Evolutionary conservation across 2,329 filamentous ascomycete genomes (phyloP).

Genomic region (Cladophialophora exuberans): DNA sequence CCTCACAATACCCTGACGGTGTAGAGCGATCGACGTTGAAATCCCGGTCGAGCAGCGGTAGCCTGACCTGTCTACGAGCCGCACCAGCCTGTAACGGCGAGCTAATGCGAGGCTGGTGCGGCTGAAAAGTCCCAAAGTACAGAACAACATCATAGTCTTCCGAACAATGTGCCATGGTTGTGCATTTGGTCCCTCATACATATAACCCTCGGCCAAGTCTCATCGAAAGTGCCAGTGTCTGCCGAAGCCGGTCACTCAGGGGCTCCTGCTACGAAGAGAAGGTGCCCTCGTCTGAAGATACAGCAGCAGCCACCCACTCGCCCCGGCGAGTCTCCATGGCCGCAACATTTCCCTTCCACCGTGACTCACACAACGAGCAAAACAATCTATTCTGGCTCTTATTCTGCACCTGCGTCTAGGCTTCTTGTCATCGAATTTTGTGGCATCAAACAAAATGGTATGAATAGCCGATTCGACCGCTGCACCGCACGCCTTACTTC

Average conservation of each 20-base stretch:
- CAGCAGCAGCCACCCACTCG: too few species aligned
- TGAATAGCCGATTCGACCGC: neutral
- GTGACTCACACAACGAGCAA: neutral
- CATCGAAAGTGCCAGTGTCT: too few species aligned
- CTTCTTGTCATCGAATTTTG: neutral
- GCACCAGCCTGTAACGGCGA: neutral
- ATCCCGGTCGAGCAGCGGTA: neutral
- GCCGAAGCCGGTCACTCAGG: too few species aligned
- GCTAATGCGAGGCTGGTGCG: neutral
- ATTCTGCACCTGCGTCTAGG: neutral
- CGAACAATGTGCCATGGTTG: too few species aligned
- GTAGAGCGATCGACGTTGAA: neutral
- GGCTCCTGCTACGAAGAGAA: too few species aligned
- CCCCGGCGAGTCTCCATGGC: too few species aligned
- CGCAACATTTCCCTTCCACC: neutral
- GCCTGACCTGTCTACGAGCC: neutral
- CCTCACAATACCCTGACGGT: neutral
- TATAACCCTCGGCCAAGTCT: too few species aligned
- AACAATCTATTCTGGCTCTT: neutral
- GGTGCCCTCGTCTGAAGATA: too few species aligned
- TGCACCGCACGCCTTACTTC: neutral
- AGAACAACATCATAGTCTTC: neutral
- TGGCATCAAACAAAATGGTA: constrained; percentile 1
- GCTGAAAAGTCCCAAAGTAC: neutral
- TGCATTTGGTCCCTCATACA: too few species aligned